Evolutionary conservation across 2,329 filamentous ascomycete genomes (phyloP).

Genomic region (Neopestalotiopsis sp.): DNA sequence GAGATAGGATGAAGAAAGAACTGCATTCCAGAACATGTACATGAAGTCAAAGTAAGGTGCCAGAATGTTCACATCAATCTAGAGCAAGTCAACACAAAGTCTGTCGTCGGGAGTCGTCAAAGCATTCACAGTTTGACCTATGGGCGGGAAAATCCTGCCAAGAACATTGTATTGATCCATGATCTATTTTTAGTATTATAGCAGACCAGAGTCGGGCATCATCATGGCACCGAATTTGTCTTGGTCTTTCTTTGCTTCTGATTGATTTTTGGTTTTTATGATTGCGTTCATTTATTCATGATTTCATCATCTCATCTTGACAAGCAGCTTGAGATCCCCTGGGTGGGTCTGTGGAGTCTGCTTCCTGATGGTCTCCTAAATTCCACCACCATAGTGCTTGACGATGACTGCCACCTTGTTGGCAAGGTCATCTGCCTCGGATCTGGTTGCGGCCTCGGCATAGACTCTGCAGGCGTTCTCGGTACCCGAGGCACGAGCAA

Average conservation of each 20-base stretch:
- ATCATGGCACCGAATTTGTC: background rate
- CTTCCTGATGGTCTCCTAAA: slow-evolving; percentile 18
- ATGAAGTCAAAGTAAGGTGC: background rate
- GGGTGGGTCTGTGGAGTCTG: background rate
- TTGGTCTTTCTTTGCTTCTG: background rate
- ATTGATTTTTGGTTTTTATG: background rate
- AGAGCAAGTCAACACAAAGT: background rate
- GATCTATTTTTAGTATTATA: background rate
- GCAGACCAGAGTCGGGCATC: background rate
- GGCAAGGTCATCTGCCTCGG: slow-evolving; percentile 89
- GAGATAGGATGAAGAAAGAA: background rate
- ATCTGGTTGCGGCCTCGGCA: slow-evolving; percentile 87
- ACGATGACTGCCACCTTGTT: slow-evolving; percentile 81
- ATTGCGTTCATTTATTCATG: slow-evolving; percentile 9
- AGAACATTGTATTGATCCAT: background rate
- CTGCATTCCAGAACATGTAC: background rate
- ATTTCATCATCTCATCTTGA: background rate
- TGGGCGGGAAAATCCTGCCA: background rate
- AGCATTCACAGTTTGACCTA: background rate
- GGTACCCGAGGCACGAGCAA: slow-evolving; percentile 91
- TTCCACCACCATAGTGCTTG: slow-evolving; percentile 57
- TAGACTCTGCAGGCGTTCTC: slow-evolving; percentile 77
- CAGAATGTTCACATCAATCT: background rate
- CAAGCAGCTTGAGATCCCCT: background rate
- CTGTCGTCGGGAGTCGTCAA: background rate